Evolutionary conservation across 2,329 filamentous ascomycete genomes (phyloP).

Genomic region (Pseudocercospora ulei): DNA sequence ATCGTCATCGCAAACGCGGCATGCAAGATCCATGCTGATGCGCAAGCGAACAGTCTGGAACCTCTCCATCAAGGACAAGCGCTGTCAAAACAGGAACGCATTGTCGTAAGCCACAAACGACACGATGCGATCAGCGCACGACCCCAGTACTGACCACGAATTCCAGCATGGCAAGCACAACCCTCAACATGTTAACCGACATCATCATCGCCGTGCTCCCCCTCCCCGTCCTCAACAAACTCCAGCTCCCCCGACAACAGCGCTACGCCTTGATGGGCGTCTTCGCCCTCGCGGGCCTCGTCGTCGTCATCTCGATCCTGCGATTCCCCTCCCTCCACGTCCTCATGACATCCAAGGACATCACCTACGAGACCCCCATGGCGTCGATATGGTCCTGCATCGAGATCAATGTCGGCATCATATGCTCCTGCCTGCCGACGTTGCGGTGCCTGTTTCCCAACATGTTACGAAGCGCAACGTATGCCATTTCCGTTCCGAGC

Average conservation of each 20-base stretch:
- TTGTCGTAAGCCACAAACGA: conserved; percentile 4
- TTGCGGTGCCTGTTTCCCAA: conserved; percentile 33
- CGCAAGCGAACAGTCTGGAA: conserved; percentile 38
- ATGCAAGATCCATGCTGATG: conserved; percentile 1
- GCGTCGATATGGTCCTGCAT: conserved; percentile 32
- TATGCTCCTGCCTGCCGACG: conserved; percentile 35
- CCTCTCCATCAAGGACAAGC: conserved; percentile 17
- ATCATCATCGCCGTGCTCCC: conserved; percentile 33
- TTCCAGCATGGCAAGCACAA: conserved; percentile 30
- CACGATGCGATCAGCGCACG: too few species aligned
- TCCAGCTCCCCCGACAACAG: conserved; percentile 30
- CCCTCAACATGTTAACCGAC: conserved; percentile 34
- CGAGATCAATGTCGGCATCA: conserved; percentile 34
- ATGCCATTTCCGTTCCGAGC: not conserved
- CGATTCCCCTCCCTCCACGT: conserved; percentile 27
- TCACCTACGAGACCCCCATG: conserved; percentile 29
- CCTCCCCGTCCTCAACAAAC: conserved; percentile 29
- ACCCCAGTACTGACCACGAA: too few species aligned
- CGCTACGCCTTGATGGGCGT: conserved; percentile 32
- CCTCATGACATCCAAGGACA: conserved; percentile 24
- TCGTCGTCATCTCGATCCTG: conserved; percentile 31
- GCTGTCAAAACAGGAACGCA: conserved; percentile 11
- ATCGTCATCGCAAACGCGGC: not conserved
- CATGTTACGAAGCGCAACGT: conserved; percentile 22
- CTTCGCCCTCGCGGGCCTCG: conserved; percentile 31